These are phyloP conservation scores for Schwanniomyces pseudopolymorphus DNA, from an alignment of 805 yeast genomes.

Conservation along the genomic window DNA sequence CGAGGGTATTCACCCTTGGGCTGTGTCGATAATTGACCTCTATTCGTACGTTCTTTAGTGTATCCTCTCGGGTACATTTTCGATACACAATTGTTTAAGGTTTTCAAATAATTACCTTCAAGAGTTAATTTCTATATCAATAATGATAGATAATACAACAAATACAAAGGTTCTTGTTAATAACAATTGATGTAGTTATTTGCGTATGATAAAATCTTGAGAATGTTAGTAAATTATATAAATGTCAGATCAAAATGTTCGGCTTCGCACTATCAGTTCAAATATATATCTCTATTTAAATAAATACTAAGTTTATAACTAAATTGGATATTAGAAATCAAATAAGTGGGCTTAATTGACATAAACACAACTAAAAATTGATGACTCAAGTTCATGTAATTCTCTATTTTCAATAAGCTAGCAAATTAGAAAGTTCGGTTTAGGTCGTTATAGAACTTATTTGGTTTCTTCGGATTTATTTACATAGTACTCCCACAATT, in stretches of 20 bases:
- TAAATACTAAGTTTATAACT: not conserved
- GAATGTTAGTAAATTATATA: not conserved
- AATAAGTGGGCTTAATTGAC: not conserved
- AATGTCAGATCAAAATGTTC: not conserved
- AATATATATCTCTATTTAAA: not conserved
- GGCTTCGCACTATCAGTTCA: not conserved
- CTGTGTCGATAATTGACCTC: constrained; percentile 2
- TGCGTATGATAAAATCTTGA: not conserved
- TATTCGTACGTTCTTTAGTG: not conserved
- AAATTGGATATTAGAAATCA: not conserved
- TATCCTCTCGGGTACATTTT: constrained; percentile 10
- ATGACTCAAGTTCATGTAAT: too few species aligned
- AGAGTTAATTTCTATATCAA: not conserved
- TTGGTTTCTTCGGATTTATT: constrained; percentile 12
- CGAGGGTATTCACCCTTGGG: not conserved
- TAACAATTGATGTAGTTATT: not conserved
- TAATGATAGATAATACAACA: too few species aligned
- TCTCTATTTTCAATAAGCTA: too few species aligned
- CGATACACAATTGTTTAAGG: not conserved
- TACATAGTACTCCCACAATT: constrained; percentile 35
- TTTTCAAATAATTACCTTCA: not conserved
- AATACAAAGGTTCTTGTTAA: not conserved
- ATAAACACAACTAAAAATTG: not conserved
- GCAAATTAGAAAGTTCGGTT: too few species aligned
- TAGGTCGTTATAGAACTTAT: not conserved